phyloP scores from a whole-genome alignment of 2,329 filamentous ascomycete species.

The Pseudohalonectria lignicola region DNA sequence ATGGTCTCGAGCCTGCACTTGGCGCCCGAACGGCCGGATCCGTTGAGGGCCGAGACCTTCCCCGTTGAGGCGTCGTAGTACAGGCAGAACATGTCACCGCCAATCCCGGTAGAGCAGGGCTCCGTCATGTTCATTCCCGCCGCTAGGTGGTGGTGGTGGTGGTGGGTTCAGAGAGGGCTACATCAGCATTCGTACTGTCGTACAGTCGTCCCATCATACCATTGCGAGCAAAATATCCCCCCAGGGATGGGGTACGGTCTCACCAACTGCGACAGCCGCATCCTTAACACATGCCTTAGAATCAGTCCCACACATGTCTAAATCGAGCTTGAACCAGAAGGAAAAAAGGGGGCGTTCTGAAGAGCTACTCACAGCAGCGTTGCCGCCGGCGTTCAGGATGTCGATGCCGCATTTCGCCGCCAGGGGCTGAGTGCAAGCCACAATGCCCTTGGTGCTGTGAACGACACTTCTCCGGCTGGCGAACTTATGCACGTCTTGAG shows the following conservation, averaged over 20 bases:
- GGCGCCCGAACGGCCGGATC: conserved; percentile 70
- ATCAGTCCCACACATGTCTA: conserved; percentile 5
- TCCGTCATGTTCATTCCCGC: conserved; percentile 31
- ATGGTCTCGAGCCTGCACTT: conserved; percentile 61
- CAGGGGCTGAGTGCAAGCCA: conserved; percentile 78
- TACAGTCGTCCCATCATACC: too few species aligned
- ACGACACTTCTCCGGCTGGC: conserved; percentile 78
- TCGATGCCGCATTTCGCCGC: conserved; percentile 77
- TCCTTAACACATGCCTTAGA: conserved; percentile 41
- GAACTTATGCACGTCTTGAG: conserved; percentile 40
- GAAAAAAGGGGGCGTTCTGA: too few species aligned
- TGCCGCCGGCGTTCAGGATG: conserved; percentile 72
- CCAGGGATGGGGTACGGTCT: neutral
- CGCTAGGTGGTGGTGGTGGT: too few species aligned
- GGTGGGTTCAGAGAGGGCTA: too few species aligned
- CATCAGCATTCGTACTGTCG: too few species aligned
- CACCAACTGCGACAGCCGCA: conserved; percentile 60
- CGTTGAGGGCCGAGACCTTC: conserved; percentile 76
- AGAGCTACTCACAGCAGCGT: conserved; percentile 62
- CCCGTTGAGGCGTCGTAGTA: conserved; percentile 75
- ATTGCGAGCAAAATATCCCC: neutral
- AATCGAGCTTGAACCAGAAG: neutral
- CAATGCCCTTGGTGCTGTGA: conserved; percentile 82
- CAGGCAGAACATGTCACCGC: conserved; percentile 89
- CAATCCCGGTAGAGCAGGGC: conserved; percentile 87